phyloP scores from a whole-genome alignment of 495 filamentous ascomycete genomes.

The Penicillium antarcticum region DNA sequence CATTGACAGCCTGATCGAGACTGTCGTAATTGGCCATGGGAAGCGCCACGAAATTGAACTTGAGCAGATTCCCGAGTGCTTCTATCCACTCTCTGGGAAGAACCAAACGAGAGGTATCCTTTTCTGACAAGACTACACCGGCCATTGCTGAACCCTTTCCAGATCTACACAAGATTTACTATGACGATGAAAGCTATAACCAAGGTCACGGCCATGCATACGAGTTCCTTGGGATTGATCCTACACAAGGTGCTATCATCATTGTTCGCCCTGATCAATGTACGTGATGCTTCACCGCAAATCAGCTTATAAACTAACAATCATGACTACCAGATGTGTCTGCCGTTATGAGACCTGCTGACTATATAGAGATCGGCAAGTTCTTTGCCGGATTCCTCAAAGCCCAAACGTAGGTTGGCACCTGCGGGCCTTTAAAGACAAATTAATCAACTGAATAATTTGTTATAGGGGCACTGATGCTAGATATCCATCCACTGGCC shows the following conservation, averaged over 20 bases:
- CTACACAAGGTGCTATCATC: constrained; percentile 50
- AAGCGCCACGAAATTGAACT: constrained; percentile 54
- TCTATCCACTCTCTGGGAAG: constrained; percentile 56
- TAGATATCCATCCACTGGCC: neutral
- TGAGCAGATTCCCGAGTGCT: constrained; percentile 55
- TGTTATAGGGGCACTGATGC: neutral
- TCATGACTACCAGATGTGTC: constrained; percentile 30
- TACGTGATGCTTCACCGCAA: constrained; percentile 27
- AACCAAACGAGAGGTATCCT: constrained; percentile 55
- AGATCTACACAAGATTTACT: constrained; percentile 63
- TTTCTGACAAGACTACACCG: neutral
- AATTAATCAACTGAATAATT: neutral
- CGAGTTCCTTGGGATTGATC: constrained; percentile 55
- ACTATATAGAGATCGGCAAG: constrained; percentile 30
- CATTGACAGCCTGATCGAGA: constrained; percentile 59
- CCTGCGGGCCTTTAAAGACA: neutral
- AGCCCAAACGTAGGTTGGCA: constrained; percentile 18
- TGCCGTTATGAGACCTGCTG: constrained; percentile 28
- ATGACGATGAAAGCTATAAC: constrained; percentile 67
- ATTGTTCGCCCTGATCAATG: constrained; percentile 69
- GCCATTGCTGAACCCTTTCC: neutral
- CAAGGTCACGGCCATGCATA: constrained; percentile 64
- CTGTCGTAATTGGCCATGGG: constrained; percentile 52
- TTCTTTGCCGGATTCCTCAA: constrained; percentile 42
- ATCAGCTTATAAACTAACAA: neutral